Base-by-base conservation (phyloP, 192 early-diverging fungal genomes). In the Podila horticola region DNA sequence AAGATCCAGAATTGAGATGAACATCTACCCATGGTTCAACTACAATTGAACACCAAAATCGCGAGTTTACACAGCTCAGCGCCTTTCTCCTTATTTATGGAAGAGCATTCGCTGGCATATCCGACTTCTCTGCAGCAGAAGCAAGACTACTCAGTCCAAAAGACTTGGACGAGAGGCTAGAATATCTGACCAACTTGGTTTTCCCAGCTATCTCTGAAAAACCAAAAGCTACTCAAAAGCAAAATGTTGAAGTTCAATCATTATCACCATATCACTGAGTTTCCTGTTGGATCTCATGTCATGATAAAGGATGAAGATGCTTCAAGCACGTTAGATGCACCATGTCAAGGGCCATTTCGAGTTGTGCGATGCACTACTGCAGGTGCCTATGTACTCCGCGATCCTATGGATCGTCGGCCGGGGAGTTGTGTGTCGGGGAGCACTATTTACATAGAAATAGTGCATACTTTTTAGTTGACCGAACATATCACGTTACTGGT, bases 21-120 rank as follows among this genome's bases (percentile, higher is more conserved):
- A 15, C 61, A 74, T 24, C 24, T 87, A 15, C 75, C 75, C 24
- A 66, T 58, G 31, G 64, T 74, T 13, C 85, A 86, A 65, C 67
- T 71, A 10, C 34, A 24, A 13, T 74, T 77, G 49, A 86, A 86
- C 48, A 29, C 34, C 5, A 79, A 69, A 6, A 61, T 79, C 8
- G 19, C 52, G 7, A 22, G n/a, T 11, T 9, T 51, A 7, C 64
- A 66, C 29, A 63, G 63, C 26, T 69, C 72, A 2, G 51, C 74
- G 10, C 85, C 85, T 0, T 86, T 83, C 50, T 52, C 71, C 26
- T 55, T 83, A 3, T 79, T 84, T 79, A 71, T 49, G 75, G 62
- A n/a, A 28, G 62, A 20, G 36, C 36, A 2, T 48, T 64, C 24
- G 62, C 15, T 2, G 62, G 62, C 4, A 19, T 48, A 1, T 6